These are phyloP conservation scores for Calonectria crousiana DNA, from an alignment of 2,329 filamentous ascomycete genomes.

Conservation along the genomic window DNA sequence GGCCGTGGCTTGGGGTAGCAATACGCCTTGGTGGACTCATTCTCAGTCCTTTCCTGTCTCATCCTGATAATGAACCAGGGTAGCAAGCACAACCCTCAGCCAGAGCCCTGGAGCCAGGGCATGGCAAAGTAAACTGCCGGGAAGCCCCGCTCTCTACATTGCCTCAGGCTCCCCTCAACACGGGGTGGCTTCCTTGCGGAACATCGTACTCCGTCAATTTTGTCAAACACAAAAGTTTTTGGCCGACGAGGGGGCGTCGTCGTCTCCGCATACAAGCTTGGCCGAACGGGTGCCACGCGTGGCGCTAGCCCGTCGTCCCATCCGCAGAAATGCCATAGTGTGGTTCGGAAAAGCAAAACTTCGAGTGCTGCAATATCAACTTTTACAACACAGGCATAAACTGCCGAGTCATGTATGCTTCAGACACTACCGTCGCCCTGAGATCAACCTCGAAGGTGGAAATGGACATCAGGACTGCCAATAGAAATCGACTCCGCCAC, in stretches of 20 bases:
- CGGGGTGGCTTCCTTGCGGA: neutral
- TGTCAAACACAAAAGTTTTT: neutral
- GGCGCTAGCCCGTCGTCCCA: neutral
- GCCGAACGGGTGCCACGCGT: neutral
- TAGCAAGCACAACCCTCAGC: neutral
- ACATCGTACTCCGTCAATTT: neutral
- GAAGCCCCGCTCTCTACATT: conserved; percentile 6
- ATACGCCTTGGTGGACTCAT: neutral
- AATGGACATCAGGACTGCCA: neutral
- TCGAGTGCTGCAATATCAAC: neutral
- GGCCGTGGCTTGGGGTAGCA: neutral
- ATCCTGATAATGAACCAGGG: conserved; percentile 7
- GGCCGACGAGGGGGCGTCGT: neutral
- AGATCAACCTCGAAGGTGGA: neutral
- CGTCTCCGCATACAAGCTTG: neutral
- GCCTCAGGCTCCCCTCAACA: neutral
- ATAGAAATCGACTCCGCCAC: neutral
- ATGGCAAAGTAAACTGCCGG: conserved; percentile 4
- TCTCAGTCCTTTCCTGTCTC: neutral
- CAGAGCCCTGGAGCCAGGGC: neutral
- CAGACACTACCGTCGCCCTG: neutral
- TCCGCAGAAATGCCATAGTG: neutral
- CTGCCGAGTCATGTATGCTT: conserved; percentile 11
- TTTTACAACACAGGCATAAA: conserved; percentile 4
- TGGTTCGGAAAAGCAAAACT: conserved; percentile 10